These are phyloP conservation scores for Exophiala dermatitidis DNA, from an alignment of 2,329 filamentous ascomycete genomes.

Conservation along the genomic window DNA sequence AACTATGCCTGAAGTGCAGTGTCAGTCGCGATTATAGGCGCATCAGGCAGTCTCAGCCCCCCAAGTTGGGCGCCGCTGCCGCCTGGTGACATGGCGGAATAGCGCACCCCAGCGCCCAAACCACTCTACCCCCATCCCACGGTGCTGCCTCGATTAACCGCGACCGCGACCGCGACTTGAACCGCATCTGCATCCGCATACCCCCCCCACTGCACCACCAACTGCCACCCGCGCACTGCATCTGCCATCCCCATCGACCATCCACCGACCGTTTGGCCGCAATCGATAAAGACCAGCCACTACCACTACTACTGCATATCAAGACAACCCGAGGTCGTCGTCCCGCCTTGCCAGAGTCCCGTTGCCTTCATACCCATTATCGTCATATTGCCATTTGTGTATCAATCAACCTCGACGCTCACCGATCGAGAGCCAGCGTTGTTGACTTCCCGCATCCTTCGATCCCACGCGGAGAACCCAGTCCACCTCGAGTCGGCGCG, in stretches of 20 bases:
- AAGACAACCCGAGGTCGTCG: background rate
- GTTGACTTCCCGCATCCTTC: background rate
- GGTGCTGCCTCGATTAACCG: too few relatives aligned
- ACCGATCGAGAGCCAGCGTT: background rate
- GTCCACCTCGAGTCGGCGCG: constrained; percentile 12
- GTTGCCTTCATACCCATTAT: background rate
- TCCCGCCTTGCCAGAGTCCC: background rate
- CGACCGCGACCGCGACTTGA: too few relatives aligned
- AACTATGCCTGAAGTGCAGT: too few relatives aligned
- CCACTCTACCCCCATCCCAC: too few relatives aligned
- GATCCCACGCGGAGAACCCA: constrained; percentile 12
- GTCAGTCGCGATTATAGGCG: too few relatives aligned
- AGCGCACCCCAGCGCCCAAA: too few relatives aligned
- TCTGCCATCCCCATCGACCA: background rate
- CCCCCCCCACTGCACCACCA: too few relatives aligned
- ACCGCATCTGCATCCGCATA: background rate
- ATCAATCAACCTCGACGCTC: background rate
- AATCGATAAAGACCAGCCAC: constrained; percentile 16
- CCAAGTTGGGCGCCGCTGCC: too few relatives aligned
- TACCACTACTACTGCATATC: background rate
- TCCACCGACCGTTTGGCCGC: background rate
- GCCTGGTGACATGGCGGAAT: too few relatives aligned
- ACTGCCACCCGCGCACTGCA: background rate
- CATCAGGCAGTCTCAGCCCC: too few relatives aligned
- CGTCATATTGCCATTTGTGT: background rate